phyloP scores from a whole-genome alignment of 257 asterid genomes.

The Handroanthus guayacan region DNA sequence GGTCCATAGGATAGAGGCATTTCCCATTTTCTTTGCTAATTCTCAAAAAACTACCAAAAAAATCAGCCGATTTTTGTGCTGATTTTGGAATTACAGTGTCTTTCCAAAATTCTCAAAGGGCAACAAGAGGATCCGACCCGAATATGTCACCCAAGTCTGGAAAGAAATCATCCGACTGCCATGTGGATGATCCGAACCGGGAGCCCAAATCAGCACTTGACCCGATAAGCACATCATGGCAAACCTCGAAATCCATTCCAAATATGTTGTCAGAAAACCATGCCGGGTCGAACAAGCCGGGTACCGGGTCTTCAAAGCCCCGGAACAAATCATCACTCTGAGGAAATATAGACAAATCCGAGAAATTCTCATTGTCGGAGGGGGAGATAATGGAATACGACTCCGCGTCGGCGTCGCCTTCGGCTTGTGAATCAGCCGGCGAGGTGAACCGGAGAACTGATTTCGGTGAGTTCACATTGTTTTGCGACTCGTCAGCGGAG shows the following conservation, averaged over 20 bases:
- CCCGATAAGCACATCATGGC: slow-evolving; percentile 44
- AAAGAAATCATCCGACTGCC: slow-evolving; percentile 54
- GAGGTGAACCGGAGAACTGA: slow-evolving; percentile 62
- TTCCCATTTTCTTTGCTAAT: slow-evolving; percentile 12
- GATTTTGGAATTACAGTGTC: slow-evolving; percentile 16
- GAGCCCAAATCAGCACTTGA: slow-evolving; percentile 41
- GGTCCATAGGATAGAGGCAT: neutral
- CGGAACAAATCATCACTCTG: slow-evolving; percentile 43
- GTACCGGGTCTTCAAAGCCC: slow-evolving; percentile 55
- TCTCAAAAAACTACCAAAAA: slow-evolving; percentile 43
- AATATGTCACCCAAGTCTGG: slow-evolving; percentile 74
- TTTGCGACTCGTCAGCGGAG: slow-evolving; percentile 60
- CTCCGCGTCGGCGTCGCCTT: slow-evolving; percentile 46
- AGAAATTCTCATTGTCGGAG: slow-evolving; percentile 37
- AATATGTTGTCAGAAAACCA: slow-evolving; percentile 41
- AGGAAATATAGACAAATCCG: slow-evolving; percentile 54
- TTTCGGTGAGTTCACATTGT: slow-evolving; percentile 60
- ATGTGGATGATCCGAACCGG: slow-evolving; percentile 44
- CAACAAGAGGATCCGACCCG: slow-evolving; percentile 85
- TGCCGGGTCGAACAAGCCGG: slow-evolving; percentile 57
- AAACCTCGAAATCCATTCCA: slow-evolving; percentile 41
- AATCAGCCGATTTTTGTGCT: slow-evolving; percentile 33
- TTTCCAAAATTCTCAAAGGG: slow-evolving; percentile 45
- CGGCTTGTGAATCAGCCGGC: slow-evolving; percentile 42
- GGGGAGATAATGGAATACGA: slow-evolving; percentile 31